Conservation (phyloP, 495 filamentous ascomycete genomes). For the Penicillium bialowiezense region DNA sequence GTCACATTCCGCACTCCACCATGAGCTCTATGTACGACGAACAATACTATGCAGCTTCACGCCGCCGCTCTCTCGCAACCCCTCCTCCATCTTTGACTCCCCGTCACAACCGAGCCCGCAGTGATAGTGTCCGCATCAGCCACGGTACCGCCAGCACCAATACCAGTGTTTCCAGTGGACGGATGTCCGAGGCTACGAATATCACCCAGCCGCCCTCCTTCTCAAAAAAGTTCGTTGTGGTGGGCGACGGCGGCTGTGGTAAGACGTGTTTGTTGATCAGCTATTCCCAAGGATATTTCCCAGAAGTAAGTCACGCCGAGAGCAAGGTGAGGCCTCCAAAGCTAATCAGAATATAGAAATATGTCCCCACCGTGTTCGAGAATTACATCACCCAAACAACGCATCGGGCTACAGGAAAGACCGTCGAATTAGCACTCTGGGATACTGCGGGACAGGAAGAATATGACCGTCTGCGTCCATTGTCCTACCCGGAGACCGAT, state of each 20-base stretch:
- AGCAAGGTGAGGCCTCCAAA: not conserved
- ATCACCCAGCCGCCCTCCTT: slow-evolving; percentile 86
- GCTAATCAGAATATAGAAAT: slow-evolving; percentile 67
- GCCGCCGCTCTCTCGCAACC: slow-evolving; percentile 47
- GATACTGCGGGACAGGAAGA: slow-evolving; percentile 99
- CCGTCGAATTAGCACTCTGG: slow-evolving; percentile 94
- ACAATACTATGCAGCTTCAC: slow-evolving; percentile 47
- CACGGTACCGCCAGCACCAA: slow-evolving; percentile 84
- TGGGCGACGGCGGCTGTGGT: slow-evolving; percentile 95
- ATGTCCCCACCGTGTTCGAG: slow-evolving; percentile 97
- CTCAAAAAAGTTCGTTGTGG: slow-evolving; percentile 98
- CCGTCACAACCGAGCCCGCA: slow-evolving; percentile 50
- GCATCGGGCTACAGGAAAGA: slow-evolving; percentile 84
- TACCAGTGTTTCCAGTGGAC: slow-evolving; percentile 60
- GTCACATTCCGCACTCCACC: slow-evolving; percentile 18
- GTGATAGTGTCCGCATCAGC: slow-evolving; percentile 62
- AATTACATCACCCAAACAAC: slow-evolving; percentile 98
- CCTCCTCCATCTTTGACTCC: slow-evolving; percentile 47
- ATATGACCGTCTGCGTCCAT: slow-evolving; percentile 90
- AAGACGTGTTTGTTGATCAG: slow-evolving; percentile 98
- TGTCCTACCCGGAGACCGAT: slow-evolving; percentile 97
- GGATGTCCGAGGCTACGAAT: slow-evolving; percentile 73
- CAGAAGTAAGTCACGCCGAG: slow-evolving; percentile 64
- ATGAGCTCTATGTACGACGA: slow-evolving; percentile 50
- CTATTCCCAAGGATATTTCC: slow-evolving; percentile 97